Evolutionary conservation across 139 green algal species (phyloP), one percentile per base, ranked within the genome.

Genomic region (Chlorella vulgaris): DNA sequence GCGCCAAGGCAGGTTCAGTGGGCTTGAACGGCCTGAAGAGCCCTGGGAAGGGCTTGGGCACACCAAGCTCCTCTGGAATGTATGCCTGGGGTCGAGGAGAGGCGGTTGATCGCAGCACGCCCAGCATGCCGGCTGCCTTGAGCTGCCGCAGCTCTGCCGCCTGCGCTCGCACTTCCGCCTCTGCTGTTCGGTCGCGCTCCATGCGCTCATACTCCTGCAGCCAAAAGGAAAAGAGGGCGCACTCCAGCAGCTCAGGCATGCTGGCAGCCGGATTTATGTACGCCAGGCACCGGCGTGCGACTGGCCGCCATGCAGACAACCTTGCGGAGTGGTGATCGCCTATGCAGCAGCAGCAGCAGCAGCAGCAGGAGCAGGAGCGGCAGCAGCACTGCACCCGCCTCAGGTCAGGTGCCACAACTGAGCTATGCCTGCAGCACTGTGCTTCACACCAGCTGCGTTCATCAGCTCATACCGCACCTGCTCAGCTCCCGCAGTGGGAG

Each of bases 81-180:
- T 98, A 98, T 4, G 94, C 94, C 85, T 96, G 96, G 22, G 93
- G 93, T 0, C 94, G 85, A 1, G 92, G 79, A 68, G 93, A 86
- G 29, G 93, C 89, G 6, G 86, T 70, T 0, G 75, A 85, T 15
- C 80, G 62, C 10, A 58, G 65, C 28, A 43, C 77, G 38, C 63
- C 78, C 31, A 80, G 47, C 73, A 83, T 53, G 18, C 83, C 76
- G 15, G 38, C 77, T 3, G 80, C 84, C 3, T 79, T 65, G 8
- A 82, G 69, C 71, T 61, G 53, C 10, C 76, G 63, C 36, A 85
- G 87, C 63, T 85, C 33, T 38, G 80, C 58, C 29, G 65, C 82
- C 85, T 87, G 81, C 42, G 77, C 68, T 5, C 76, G 71, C 58
- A 91, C 83, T 51, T 86, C 84, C 39, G 62, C 78, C 42, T 89